These are phyloP conservation scores for Zostera marina DNA, from an alignment of 116 monocot species.

Conservation along the genomic window DNA sequence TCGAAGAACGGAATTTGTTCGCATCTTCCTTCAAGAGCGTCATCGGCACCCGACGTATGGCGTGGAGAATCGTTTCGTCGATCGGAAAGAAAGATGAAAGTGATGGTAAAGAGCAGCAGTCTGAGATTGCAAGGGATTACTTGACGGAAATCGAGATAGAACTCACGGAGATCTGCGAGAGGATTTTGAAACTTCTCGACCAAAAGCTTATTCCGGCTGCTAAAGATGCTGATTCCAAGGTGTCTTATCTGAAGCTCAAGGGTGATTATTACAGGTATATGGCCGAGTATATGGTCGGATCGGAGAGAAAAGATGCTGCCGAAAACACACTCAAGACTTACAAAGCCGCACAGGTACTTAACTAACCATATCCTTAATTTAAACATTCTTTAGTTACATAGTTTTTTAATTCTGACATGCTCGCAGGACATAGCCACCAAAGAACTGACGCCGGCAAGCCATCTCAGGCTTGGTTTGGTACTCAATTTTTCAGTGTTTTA, in stretches of 20 bases:
- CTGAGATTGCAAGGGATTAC: conserved; percentile 28
- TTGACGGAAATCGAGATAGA: conserved; percentile 33
- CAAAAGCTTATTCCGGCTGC: conserved; percentile 22
- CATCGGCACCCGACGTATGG: not conserved
- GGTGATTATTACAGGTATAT: conserved; percentile 18
- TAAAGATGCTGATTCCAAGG: conserved; percentile 27
- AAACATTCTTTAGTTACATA: no score
- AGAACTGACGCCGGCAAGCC: conserved; percentile 30
- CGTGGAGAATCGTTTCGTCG: conserved; percentile 3
- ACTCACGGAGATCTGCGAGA: conserved; percentile 26
- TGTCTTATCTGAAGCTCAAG: conserved; percentile 41
- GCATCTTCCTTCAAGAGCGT: not conserved
- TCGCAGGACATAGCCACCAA: conserved; percentile 38
- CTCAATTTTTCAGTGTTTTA: conserved; percentile 66
- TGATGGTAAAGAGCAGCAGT: conserved; percentile 34
- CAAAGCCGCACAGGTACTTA: not conserved
- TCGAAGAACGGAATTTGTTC: not conserved
- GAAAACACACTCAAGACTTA: not conserved
- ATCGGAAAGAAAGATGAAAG: conserved; percentile 5
- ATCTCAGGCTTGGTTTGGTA: conserved; percentile 38
- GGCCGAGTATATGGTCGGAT: not conserved
- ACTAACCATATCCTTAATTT: no score
- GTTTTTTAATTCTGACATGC: no score
- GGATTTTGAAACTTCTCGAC: conserved; percentile 27
- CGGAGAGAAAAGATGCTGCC: not conserved